Base-by-base conservation (phyloP, 2,329 filamentous ascomycete species). In the Graphilbum ipis-grandicollis region DNA sequence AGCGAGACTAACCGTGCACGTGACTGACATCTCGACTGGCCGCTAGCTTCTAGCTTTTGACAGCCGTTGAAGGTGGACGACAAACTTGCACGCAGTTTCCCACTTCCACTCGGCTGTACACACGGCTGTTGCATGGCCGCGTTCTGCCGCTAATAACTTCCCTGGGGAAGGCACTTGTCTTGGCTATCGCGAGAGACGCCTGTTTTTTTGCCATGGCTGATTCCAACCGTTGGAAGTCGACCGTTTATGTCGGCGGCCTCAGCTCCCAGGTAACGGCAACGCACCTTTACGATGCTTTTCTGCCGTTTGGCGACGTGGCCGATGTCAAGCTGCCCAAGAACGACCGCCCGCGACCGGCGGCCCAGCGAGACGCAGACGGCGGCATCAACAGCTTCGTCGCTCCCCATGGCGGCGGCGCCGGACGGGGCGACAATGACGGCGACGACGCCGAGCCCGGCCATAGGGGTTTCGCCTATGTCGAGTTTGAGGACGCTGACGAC, bases 291-390 rank as follows among this genome's bases (percentile, higher is more conserved):
- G 83, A 92, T 50, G 86, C 86, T 38, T 98, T 98, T 60, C 72
- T 98, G 39, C 90, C 92, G 0, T 98, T 98, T 56, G 90, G 92
- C 51, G 88, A 94, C 55, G 88, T 98, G 43, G 75, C 81, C 46
- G 85, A 94, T 53, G 78, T 98, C 46, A 79, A 83, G 35, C 62
- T 98, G 14, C 90, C 90, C 17, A 92, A 90, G 56, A 79, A 84
- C 39, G 86, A 93, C 26, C 26, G 26, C 26, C 26, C 26, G 26
- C 26, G 14, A 13, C 26, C 26, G 5, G 10, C 10, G 26, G 14
- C 12, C 2, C 34, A 21, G 13, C 22, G 26, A 14, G 18, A 22
- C 9, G 12, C 13, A 10, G 30, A 9, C 15, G 19, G 13, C 6
- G 19, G 8, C n/a, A 15, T 14, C 7, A 4, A 4, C 17, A 15